Base-by-base conservation (phyloP, 176 grass and related monocot genomes). In the Aegilops longissima region DNA sequence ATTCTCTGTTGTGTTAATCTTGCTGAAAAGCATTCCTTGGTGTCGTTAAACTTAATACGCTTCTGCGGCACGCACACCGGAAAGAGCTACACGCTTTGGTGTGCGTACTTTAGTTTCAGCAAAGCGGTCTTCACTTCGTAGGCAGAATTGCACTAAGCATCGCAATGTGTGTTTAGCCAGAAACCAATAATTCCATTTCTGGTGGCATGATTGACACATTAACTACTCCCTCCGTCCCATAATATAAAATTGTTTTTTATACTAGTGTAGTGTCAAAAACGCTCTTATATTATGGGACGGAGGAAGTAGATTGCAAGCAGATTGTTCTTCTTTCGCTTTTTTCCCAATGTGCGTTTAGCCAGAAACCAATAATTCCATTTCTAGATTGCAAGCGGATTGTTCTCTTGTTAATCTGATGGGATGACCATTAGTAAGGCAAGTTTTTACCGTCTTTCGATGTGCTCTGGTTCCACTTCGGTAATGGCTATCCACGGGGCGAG, bases 401-500 rank as follows among this genome's bases (percentile, higher is more conserved):
- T 79, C 44, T 3, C 3, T 47, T 47, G 10, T 12, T 12, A 47
- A 47, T 12, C 12, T 58, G 77, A 62, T 77, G 20, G 1, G 42
- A 18, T 14, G 18, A 14, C 39, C 30, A 42, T 10, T 9, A 10
- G 9, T 8, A 42, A 8, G 9, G 40, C 9, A 42, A 9, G 38
- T 39, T 40, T 51, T 82, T 9, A 14, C 44, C 6, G 8, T 12
- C 4, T 59, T 16, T 11, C 0, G 12, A n/a, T 21, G 49, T 45
- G 67, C 3, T 21, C 35, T 10, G 21, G 29, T 51, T 77, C 25
- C 44, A 40, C 77, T 76, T 18, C 1, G 17, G 23, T 38, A 76
- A 61, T 62, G 49, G 38, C 73, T 80, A 40, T 30, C 84, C 34
- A 70, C n/a, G 16, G 38, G n/a, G 76, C 68, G 63, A 75, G 23